phyloP scores from a whole-genome alignment of 805 yeast genomes.

The Blastobotrys mokoenaii region DNA sequence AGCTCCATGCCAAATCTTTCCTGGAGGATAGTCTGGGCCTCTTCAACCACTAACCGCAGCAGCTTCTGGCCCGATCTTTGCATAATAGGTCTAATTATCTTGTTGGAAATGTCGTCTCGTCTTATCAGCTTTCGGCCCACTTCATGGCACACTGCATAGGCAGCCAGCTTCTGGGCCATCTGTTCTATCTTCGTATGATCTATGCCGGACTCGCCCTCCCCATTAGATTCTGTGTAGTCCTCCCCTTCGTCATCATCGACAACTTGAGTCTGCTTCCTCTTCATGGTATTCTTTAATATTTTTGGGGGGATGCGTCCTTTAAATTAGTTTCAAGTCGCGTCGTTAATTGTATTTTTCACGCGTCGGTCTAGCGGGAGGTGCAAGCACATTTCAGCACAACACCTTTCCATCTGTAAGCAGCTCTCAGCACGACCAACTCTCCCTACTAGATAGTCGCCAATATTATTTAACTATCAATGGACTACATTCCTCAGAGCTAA shows the following conservation, averaged over 20 bases:
- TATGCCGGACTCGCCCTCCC: background rate
- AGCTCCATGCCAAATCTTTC: constrained; percentile 8
- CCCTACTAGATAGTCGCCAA: too few relatives aligned
- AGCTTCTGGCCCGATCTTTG: background rate
- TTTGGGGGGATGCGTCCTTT: background rate
- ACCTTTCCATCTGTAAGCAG: too few relatives aligned
- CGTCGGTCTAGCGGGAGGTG: too few relatives aligned
- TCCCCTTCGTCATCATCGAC: background rate
- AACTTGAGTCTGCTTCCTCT: background rate
- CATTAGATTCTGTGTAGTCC: background rate
- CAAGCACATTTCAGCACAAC: too few relatives aligned
- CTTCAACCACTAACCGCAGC: background rate
- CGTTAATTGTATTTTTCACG: too few relatives aligned
- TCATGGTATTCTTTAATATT: background rate
- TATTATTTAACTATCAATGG: too few relatives aligned
- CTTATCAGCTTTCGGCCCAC: background rate
- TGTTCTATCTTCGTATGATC: background rate
- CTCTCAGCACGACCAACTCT: too few relatives aligned
- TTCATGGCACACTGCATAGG: background rate
- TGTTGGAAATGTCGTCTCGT: background rate
- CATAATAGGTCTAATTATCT: background rate
- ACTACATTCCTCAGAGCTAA: too few relatives aligned
- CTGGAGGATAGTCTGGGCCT: constrained; percentile 1
- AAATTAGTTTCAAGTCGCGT: too few relatives aligned
- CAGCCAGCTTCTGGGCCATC: background rate